Base-by-base conservation (phyloP, 2,329 filamentous ascomycete species). In the Nectriaceae sp. region DNA sequence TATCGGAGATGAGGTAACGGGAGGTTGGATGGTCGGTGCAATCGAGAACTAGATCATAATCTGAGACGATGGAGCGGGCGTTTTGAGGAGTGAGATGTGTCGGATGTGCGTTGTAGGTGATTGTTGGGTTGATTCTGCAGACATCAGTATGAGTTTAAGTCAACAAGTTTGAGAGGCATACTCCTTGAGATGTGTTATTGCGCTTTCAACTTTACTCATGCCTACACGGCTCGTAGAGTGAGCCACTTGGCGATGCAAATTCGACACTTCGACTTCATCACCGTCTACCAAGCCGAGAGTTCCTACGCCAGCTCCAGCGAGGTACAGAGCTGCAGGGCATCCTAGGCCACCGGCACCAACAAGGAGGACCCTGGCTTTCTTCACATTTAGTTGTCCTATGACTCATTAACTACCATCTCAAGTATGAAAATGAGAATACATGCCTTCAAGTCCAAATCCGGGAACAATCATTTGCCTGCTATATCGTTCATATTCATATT, bases 21-120 rank as follows among this genome's bases (percentile, higher is more conserved):
- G 90, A 89, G 2, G 89, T 87, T 0, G 94, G 93, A 56, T 93
- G 91, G 69, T 99, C 94, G 10, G 93, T 97, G 67, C 94, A 99
- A 69, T 99, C 94, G 11, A 99, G 83, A 2, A 97, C 83, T 1
- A 97, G 59, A 60, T 96, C 90, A 65, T 96, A 97, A 4, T 74
- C 60, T 0, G 75, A 70, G 47, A 96, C 82, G 35, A 90, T 83
- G 0, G 75, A 67, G 5, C 83, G 70, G 1, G 90, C 88, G 44
- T 87, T 89, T 49, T 82, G 72, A 0, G 90, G 79, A 0, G 81
- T 83, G 13, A 97, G 79, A 54, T 88, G 85, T 13, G 76, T 75
- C 10, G 70, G 66, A 63, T 95, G 79, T 0, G 83, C 70, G 16
- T 80, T 68, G 62, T 90, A 91, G 1, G 68, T 79, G 16, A 89